Percentiles rank a stretch among this genome's conserved stretches.
These are phyloP conservation scores for Dimargaris cristalligena DNA, from an alignment of 192 early-diverging fungal genomes.

Conservation along the genomic window DNA sequence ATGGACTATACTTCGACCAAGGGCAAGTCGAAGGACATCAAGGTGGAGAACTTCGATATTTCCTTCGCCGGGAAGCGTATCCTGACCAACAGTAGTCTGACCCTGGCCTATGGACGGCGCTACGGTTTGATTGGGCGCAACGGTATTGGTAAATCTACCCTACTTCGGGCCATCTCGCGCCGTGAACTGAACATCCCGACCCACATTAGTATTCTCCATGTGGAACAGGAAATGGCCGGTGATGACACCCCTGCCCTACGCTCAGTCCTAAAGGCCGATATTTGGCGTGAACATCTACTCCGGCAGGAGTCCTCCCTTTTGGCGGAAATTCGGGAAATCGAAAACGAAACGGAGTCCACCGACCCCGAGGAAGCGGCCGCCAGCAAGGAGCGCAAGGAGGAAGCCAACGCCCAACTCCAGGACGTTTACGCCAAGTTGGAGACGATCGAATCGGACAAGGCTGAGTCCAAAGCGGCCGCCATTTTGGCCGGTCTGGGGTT, in stretches of 20 bases:
- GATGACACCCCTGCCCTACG: constrained; percentile 73
- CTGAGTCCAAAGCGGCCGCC: constrained; percentile 84
- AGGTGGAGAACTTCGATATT: constrained; percentile 93
- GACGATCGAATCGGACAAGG: constrained; percentile 95
- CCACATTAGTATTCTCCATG: constrained; percentile 89
- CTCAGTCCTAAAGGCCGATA: constrained; percentile 84
- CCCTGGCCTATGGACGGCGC: constrained; percentile 70
- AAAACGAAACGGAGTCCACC: constrained; percentile 33
- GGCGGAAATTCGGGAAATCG: constrained; percentile 30
- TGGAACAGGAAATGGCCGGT: constrained; percentile 94
- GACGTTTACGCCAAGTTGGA: constrained; percentile 69
- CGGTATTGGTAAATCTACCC: constrained; percentile 76
- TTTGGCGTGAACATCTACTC: constrained; percentile 79
- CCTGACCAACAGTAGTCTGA: constrained; percentile 67
- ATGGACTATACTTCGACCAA: constrained; percentile 62
- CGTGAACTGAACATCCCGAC: constrained; percentile 78
- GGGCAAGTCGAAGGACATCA: constrained; percentile 85
- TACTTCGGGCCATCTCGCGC: constrained; percentile 54
- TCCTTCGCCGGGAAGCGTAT: constrained; percentile 88
- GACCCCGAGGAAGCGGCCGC: no score
- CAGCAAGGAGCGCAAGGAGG: constrained; percentile 19
- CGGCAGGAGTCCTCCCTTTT: constrained; percentile 61
- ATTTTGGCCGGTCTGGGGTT: constrained; percentile 98
- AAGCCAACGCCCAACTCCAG: constrained; percentile 44
- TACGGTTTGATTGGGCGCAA: constrained; percentile 93